Base-by-base conservation (phyloP, 495 filamentous ascomycete genomes). In the Penicillium arizonense region DNA sequence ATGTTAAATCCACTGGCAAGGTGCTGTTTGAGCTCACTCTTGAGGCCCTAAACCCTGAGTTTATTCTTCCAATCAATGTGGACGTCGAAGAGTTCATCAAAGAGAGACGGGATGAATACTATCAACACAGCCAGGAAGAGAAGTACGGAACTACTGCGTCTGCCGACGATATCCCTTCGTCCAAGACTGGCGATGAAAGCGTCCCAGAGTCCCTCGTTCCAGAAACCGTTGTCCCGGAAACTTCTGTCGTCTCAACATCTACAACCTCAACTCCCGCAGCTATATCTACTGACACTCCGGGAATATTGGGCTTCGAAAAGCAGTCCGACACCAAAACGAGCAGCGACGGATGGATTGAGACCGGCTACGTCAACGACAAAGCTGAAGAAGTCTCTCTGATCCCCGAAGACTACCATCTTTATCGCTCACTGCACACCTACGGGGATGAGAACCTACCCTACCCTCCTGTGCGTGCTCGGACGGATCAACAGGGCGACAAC, bases 361-460 rank as follows among this genome's bases (percentile, higher is more conserved):
- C 72, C 47, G 75, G 73, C 11, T 56, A 61, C 18, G 50, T 57
- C 33, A 77, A 74, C 34, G 24, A 64, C 12, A 47, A 51, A 23
- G 72, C 61, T 26, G 75, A 77, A 50, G 71, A 74, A 44, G 36
- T 64, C 23, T 24, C 73, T 12, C 11, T 70, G 2, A 54, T 69
- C 0, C 59, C 68, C 0, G 23, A 52, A 8, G 49, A 44, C 2
- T 65, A 53, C 39, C 63, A 61, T 33, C 64, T 58, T 23, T 69
- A 64, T 30, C 62, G 67, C 10, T 54, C 67, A 9, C 53, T 64
- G 6, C 59, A 67, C 38, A 69, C 63, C 13, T 71, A 72, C 41
- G 59, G 56, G 1, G 65, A 67, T 26, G 49, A 64, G 2, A 33
- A 45, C 6, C 65, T 71, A 10, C 73, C 67, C 2, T 54, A 46